A percentile compares a stretch with the other conserved stretches of the same genome.
phyloP scores from a whole-genome alignment of 2,329 filamentous ascomycete genomes.

The Arthroderma sp. region DNA sequence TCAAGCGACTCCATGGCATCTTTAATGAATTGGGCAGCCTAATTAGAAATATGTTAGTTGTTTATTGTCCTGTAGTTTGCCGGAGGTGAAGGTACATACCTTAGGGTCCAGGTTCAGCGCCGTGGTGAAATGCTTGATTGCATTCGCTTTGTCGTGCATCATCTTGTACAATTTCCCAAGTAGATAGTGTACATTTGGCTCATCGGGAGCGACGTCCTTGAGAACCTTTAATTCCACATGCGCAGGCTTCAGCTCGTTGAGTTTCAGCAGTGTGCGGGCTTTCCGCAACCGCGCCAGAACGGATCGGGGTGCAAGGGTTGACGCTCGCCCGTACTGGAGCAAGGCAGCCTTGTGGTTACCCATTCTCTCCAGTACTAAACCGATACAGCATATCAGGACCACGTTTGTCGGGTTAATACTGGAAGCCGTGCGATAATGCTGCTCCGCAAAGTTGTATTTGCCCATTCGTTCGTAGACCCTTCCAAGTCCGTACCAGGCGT shows the following conservation, averaged over 20 bases:
- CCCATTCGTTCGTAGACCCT: conserved; percentile 79
- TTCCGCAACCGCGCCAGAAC: conserved; percentile 86
- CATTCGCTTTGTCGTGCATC: conserved; percentile 49
- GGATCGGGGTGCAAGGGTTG: conserved; percentile 65
- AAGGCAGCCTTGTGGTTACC: conserved; percentile 69
- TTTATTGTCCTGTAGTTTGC: background rate
- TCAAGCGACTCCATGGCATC: conserved; percentile 90
- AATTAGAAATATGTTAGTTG: background rate
- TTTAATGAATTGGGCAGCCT: conserved; percentile 85
- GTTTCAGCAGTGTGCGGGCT: conserved; percentile 68
- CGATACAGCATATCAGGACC: conserved; percentile 84
- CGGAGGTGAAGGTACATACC: conserved; percentile 40
- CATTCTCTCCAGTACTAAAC: conserved; percentile 76
- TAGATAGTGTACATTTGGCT: conserved; percentile 90
- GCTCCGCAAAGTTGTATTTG: conserved; percentile 79
- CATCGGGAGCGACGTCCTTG: conserved; percentile 82
- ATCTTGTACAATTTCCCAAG: conserved; percentile 56
- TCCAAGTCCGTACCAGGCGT: conserved; percentile 89
- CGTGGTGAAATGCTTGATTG: conserved; percentile 89
- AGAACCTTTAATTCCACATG: conserved; percentile 73
- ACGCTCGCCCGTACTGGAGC: conserved; percentile 67
- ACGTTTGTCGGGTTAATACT: conserved; percentile 88
- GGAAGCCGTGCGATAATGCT: conserved; percentile 79
- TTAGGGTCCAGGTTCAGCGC: conserved; percentile 93
- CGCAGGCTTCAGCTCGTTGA: conserved; percentile 57